These are phyloP conservation scores for Globisporangium emineosum DNA, from an alignment of 352 stramenopile genomes.

Conservation along the genomic window DNA sequence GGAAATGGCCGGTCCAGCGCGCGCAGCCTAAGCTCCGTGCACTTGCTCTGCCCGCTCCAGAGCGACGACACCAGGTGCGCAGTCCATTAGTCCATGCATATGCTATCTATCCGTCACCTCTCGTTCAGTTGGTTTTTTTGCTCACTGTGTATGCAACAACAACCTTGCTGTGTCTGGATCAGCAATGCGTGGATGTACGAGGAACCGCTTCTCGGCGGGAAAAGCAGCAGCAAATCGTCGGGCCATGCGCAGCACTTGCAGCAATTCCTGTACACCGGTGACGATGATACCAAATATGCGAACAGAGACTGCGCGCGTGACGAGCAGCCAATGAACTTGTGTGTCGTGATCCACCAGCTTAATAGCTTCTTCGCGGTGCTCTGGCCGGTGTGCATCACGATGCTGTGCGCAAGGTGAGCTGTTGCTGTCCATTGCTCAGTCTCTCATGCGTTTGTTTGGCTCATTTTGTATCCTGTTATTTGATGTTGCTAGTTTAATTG, in stretches of 20 bases:
- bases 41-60: conserved; percentile 27
- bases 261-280: neutral
- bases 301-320: neutral
- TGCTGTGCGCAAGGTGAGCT: conserved; percentile 57
- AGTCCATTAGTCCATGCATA: neutral
- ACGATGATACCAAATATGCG: neutral
- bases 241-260: conserved; percentile 12
- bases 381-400: conserved; percentile 70
- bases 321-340: conserved; percentile 28
- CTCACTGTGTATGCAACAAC: neutral
- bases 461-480: neutral
- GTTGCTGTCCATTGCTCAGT: neutral
- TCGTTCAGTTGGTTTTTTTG: neutral
- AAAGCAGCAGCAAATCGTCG: conserved; percentile 8
- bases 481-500: conserved; percentile 35
- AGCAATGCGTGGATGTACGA: conserved; percentile 39
- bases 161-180: neutral
- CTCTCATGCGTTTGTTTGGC: too few species aligned
- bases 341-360: conserved; percentile 50
- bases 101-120: neutral
- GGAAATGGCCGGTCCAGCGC: conserved; percentile 36
- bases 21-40: conserved; percentile 24
- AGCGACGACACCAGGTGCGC: conserved; percentile 19
- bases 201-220: conserved; percentile 47
- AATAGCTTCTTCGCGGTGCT: conserved; percentile 76